Conservation (phyloP, 2,329 filamentous ascomycete species). For the Scedosporium dehoogii region DNA sequence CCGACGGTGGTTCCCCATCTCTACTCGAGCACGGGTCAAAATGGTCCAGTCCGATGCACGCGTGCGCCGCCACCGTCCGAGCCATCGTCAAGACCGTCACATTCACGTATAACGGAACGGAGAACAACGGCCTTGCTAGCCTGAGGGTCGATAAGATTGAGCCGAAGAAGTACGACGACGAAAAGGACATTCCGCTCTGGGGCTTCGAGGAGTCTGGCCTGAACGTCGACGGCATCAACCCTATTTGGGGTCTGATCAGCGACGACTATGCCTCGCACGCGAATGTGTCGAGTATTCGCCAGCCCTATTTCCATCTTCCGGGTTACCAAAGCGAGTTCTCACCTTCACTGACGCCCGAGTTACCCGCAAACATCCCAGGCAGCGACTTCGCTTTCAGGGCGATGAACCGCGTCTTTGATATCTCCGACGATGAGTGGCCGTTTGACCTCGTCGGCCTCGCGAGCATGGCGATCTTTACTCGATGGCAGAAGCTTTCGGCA, state of each 20-base stretch:
- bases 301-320: constrained; percentile 1
- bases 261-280: constrained; percentile 9
- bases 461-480: constrained; percentile 26
- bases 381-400: constrained; percentile 19
- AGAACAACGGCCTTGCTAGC: constrained; percentile 14
- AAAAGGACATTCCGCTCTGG: constrained; percentile 22
- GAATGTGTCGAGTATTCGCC: constrained; percentile 7
- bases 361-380: constrained; percentile 20
- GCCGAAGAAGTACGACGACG: constrained; percentile 24
- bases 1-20: constrained; percentile 21
- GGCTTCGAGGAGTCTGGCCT: constrained; percentile 17
- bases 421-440: constrained; percentile 8
- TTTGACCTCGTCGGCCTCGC: constrained; percentile 8
- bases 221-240: constrained; percentile 9
- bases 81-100: constrained; percentile 34
- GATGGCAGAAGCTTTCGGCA: constrained; percentile 27
- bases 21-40: constrained; percentile 27
- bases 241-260: constrained; percentile 15
- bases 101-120: constrained; percentile 31
- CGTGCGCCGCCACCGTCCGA: constrained; percentile 29
- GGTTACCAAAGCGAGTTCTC: not conserved
- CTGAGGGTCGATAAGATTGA: constrained; percentile 23
- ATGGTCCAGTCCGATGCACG: constrained; percentile 32
- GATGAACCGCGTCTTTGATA: constrained; percentile 14
- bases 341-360: not conserved